Evolutionary conservation across 2,329 filamentous ascomycete genomes (phyloP), one percentile per base, ranked within the genome.

Genomic region (Lachnellula occidentalis): DNA sequence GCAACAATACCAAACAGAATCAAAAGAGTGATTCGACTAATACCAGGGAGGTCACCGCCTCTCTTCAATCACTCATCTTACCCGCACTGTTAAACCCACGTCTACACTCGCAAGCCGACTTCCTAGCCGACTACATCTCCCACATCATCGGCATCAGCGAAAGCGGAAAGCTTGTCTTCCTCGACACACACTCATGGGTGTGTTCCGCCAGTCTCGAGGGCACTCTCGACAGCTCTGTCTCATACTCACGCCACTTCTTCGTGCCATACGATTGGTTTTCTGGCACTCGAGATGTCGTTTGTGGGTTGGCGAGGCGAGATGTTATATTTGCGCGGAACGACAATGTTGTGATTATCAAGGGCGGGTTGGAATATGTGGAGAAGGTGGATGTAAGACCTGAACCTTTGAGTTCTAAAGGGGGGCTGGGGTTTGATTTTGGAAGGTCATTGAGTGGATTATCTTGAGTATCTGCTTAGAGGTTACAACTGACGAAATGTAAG

Each of bases 201-300:
- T 69, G 67, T 55, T 67, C 64, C 22, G 52, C 49, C 6, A 54
- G 61, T 50, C 59, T 67, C 15, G 48, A 58, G 39, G 45, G 36
- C 31, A 24, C 51, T 17, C 39, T 37, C 22, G 48, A 34, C 36
- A 31, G 46, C 48, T 50, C 50, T 21, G 12, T 59, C 14, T 59
- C 53, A 27, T 64, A 62, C 53, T 53, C 51, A 24, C 53, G 67
- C 19, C 68, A 71, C 51, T 70, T 69, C 51, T 70, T 69, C 47
- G 58, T 70, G 27, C 69, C 69, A 21, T 63, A 64, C 41, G 67
- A 69, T 51, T 71, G 68, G 68, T 61, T 69, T 48, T 61, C 65
- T 17, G 64, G 63, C 17, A 58, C 50, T 17, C 56, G 56, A 51
- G 57, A 58, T 19, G 50, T 64, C 6, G 50, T 63, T 9, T 64